Base-by-base conservation (phyloP, 23 red algal genomes). In the Gracilaria domingensis region DNA sequence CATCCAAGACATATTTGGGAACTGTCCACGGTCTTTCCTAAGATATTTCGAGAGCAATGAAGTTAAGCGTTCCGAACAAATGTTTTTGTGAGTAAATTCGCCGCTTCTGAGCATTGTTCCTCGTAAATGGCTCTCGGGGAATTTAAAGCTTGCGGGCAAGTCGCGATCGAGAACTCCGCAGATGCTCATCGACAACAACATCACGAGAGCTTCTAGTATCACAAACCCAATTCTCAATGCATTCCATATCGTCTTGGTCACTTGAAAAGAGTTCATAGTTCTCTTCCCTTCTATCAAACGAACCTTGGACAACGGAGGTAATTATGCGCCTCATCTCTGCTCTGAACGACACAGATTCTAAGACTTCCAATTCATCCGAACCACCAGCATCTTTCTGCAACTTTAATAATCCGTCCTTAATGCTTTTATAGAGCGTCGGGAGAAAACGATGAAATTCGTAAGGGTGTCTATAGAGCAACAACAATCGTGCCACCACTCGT, bases 1-100 rank as follows among this genome's bases (percentile, higher is more conserved):
- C 40, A 91, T 91, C 88, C 88, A 91, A 34, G 88, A 38, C 33
- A 91, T 28, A 44, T 91, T 91, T 3, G 88, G 37, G 36, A 48
- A 73, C 34, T 54, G 49, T 34, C 42, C 65, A 14, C 88, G 88
- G 25, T 91, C 88, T 82, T 26, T 67, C 28, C 33, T 35, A 23
- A 91, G 66, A 25, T 91, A 82, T 21, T 80, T 39, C 64, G 60
- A 56, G 59, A 91, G 44, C n/a, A 91, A 38, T 28, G 26, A 62
- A 12, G 61, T 73, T n/a, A 91, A 20, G 53, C 39, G 66, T 23
- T 91, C 75, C n/a, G 85, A 89, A 64, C 85, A 51, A 37, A 26
- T 44, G 20, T 12, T 35, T 42, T n/a, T 73, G 67, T 44, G 67
- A 42, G 67, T 40, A 44, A 21, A 4, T 21, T 66, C 77, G 13